A percentile compares a stretch with the other conserved stretches of the same genome.
phyloP scores from a whole-genome alignment of 306 rosid genomes.

The Pyrus bretschneideri region DNA sequence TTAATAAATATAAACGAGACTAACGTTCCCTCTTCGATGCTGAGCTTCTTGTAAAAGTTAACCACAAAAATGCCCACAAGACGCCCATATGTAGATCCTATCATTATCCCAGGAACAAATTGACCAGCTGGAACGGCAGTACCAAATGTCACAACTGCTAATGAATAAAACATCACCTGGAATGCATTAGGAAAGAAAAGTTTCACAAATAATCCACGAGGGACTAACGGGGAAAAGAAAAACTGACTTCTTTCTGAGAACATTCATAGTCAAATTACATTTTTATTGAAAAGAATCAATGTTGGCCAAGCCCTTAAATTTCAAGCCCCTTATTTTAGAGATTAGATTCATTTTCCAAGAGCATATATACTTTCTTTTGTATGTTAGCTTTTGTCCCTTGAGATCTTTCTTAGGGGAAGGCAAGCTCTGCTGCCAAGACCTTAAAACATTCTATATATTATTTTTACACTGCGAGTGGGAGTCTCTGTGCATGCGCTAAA shows the following conservation, averaged over 20 bases:
- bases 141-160: constrained; percentile 93
- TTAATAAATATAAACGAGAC: constrained; percentile 14
- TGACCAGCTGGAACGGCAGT: constrained; percentile 98
- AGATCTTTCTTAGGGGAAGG: neutral
- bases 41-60: constrained; percentile 74
- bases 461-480: too few species aligned
- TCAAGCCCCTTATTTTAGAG: neutral
- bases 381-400: neutral
- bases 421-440: neutral
- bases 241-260: neutral
- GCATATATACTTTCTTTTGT: neutral
- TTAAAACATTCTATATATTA: too few species aligned
- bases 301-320: neutral
- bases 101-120: constrained; percentile 97
- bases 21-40: constrained; percentile 98
- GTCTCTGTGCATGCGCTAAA: neutral
- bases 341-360: neutral
- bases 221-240: neutral
- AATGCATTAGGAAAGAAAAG: constrained; percentile 21
- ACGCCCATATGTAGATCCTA: constrained; percentile 95
- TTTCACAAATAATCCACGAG: constrained; percentile 1
- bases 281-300: neutral
- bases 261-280: neutral
- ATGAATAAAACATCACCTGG: constrained; percentile 89
- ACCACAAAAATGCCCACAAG: constrained; percentile 95